Base-by-base conservation (phyloP, 257 asterid species). In the Mitragyna speciosa region DNA sequence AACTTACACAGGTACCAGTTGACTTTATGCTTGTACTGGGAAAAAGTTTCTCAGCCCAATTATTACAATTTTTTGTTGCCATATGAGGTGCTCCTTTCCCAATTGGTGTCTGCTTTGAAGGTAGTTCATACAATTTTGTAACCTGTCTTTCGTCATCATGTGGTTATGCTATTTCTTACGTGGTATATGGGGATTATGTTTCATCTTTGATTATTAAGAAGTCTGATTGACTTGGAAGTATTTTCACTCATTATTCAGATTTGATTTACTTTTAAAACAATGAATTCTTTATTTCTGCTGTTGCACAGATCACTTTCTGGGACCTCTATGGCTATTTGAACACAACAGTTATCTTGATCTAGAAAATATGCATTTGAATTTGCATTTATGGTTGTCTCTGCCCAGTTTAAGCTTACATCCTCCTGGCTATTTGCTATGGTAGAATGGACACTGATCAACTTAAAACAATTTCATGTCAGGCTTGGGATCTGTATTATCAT, bases 401-500 rank as follows among this genome's bases (percentile, higher is more conserved):
- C n/a, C n/a, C 31, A 17, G n/a, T n/a, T n/a, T 43, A 43, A 26
- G 58, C 30, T 69, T 72, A 19, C 71, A 59, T 59, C 41, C 41
- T 39, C 58, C 20, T 70, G 54, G 39, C 22, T 43, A 70, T 24
- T 70, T 70, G 36, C 36, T 70, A 43, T 15, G 26, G 4, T 72
- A 19, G 12, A 10, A 10, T 79, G 72, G 43, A 70, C 70, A n/a
- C 68, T 72, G 64, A 72, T 64, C 6, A 48, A 7, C 7, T 16
- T 22, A 0, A 16, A 61, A 59, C 12, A 49, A 73, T 59, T 74
- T 76, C 77, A 72, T 48, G 54, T 73, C 89, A 96, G 99, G 99
- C 98, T 82, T 96, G 99, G 99, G 99, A 96, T 94, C 92, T 94
- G 66, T 94, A 96, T 83, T 92, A 94, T 87, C 96, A 94, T 86